Evolutionary conservation across 805 yeast genomes (phyloP), one percentile per base, ranked within the genome.

Genomic region (Saturnispora quitensis): DNA sequence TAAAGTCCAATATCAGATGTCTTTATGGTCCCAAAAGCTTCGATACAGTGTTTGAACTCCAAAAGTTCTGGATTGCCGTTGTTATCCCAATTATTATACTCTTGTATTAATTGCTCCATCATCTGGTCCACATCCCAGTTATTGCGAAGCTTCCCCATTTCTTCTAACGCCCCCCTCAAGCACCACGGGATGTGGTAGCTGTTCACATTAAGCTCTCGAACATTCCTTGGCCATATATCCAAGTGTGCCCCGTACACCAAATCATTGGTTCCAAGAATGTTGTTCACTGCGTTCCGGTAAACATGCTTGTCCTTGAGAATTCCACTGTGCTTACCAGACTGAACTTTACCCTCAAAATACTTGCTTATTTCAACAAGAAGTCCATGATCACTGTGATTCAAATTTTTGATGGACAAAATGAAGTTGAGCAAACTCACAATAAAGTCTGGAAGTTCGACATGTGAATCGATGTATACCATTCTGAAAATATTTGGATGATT

Each of bases 101-200:
- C 82, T 20, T 73, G 74, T 51, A 83, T 75, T 60, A 58, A 63
- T 62, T 57, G 67, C 44, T 50, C 62, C 50, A 56, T 60, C 51
- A 89, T 66, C 43, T 73, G 71, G 20, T 70, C 62, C 12, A 86
- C 75, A 47, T 85, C 86, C 22, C 77, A 73, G 43, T 77, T 63
- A 43, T 67, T 67, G 50, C 71, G 67, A 51, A 72, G 50, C 65
- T 49, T 74, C 73, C 53, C 63, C 64, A 57, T 74, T 50, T 82
- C 95, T 54, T 80, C 82, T n/a, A 89, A 61, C 50, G 91, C 72
- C 0, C 97, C 96, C 45, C 97, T 71, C 68, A 91, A 74, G 57
- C 95, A 85, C 97, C 97, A 91, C 0, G 99, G 99, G 44, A 91
- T 68, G 54, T 87, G 82, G 60, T 81, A 91, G 0, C 95, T 95